A percentile compares a stretch with the other conserved stretches of the same genome.
These are phyloP conservation scores for Zygosaccharomyces sapae DNA, from an alignment of 1,139 yeast species.

Conservation along the genomic window DNA sequence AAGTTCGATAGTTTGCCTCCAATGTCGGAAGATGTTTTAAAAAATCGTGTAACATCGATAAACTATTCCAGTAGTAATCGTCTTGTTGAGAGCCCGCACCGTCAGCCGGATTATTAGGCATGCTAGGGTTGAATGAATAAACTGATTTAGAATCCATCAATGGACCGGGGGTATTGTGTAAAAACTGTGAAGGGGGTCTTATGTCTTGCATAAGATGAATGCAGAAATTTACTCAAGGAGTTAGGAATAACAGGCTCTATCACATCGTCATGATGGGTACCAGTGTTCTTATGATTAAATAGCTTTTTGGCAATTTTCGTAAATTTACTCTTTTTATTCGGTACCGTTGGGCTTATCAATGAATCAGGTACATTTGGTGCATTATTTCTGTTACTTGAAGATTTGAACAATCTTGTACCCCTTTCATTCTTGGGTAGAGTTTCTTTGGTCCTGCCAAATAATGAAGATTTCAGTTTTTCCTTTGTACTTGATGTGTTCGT, in stretches of 20 bases:
- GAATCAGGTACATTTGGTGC: slow-evolving; percentile 11
- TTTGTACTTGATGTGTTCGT: slow-evolving; percentile 15
- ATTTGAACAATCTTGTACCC: slow-evolving; percentile 12
- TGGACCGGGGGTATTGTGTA: slow-evolving; percentile 27
- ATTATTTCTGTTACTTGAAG: slow-evolving; percentile 10
- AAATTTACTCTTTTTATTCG: slow-evolving; percentile 11
- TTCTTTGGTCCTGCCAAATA: slow-evolving; percentile 14
- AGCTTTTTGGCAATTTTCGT: slow-evolving; percentile 23
- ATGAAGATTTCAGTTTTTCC: slow-evolving; percentile 12
- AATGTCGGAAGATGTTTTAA: slow-evolving; percentile 33
- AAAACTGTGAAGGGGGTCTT: slow-evolving; percentile 31
- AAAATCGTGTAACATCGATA: slow-evolving; percentile 32
- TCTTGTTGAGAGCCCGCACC: slow-evolving; percentile 18
- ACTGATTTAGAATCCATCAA: slow-evolving; percentile 30
- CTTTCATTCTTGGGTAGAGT: slow-evolving; percentile 11
- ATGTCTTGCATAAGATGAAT: slow-evolving; percentile 33
- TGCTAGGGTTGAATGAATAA: slow-evolving; percentile 28
- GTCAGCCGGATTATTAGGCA: slow-evolving; percentile 17
- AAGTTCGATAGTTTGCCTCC: slow-evolving; percentile 32
- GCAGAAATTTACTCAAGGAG: slow-evolving; percentile 32
- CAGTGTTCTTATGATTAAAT: slow-evolving; percentile 24
- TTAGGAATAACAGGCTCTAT: slow-evolving; percentile 26
- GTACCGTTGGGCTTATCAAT: slow-evolving; percentile 10
- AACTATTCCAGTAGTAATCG: slow-evolving; percentile 21
- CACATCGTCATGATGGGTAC: slow-evolving; percentile 20